phyloP scores from a whole-genome alignment of 768 basidiomycete genomes.

The Tylopilus plumbeoviolaceoides region DNA sequence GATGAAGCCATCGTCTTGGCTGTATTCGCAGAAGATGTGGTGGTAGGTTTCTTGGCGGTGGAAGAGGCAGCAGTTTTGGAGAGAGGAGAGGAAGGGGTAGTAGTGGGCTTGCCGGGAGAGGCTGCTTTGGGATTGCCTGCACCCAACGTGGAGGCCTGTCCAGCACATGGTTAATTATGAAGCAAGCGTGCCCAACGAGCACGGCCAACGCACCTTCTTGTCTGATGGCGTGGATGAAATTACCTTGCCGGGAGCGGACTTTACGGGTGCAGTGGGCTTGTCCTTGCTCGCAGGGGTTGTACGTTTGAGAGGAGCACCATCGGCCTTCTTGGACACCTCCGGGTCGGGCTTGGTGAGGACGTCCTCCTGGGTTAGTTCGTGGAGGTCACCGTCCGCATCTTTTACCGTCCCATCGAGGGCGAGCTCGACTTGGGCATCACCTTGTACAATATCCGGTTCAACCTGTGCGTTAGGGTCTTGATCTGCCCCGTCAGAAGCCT shows the following conservation, averaged over 20 bases:
- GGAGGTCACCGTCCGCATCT: slow-evolving; percentile 12
- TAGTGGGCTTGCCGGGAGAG: slow-evolving; percentile 40
- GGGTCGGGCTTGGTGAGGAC: slow-evolving; percentile 14
- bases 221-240: slow-evolving; percentile 52
- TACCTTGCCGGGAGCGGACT: slow-evolving; percentile 42
- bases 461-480: slow-evolving; percentile 22
- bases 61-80: slow-evolving; percentile 30
- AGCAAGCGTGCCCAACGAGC: slow-evolving; percentile 16
- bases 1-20: slow-evolving; percentile 35
- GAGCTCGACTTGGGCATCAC: slow-evolving; percentile 13
- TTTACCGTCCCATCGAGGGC: slow-evolving; percentile 15
- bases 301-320: slow-evolving; percentile 21
- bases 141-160: slow-evolving; percentile 65
- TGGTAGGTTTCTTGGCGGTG: slow-evolving; percentile 27
- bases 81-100: slow-evolving; percentile 30
- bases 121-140: slow-evolving; percentile 47
- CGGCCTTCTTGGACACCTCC: slow-evolving; percentile 26
- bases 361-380: slow-evolving; percentile 15
- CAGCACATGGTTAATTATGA: slow-evolving; percentile 27
- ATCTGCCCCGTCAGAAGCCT: slow-evolving; percentile 34
- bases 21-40: slow-evolving; percentile 27
- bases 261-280: slow-evolving; percentile 39
- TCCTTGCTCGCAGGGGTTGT: slow-evolving; percentile 24
- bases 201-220: slow-evolving; percentile 56
- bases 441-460: slow-evolving; percentile 19